Base-by-base conservation (phyloP, 139 green algal genomes). In the Picochlorum sp. region DNA sequence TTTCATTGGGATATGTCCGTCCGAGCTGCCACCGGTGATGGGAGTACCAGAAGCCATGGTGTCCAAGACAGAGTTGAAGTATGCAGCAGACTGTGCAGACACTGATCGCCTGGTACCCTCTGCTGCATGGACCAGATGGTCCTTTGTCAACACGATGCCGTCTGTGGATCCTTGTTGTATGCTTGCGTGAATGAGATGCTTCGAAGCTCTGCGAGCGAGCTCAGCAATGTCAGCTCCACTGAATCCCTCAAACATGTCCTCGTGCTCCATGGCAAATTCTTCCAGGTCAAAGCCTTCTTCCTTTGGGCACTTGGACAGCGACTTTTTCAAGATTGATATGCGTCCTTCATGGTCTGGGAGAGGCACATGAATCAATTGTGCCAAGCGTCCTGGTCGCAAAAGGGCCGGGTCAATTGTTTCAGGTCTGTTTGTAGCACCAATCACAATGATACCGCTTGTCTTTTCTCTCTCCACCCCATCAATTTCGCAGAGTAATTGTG, bases 341-440 rank as follows among this genome's bases (percentile, higher is more conserved):
- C 78, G 64, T 2, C 57, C 62, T 7, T 56, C 57, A 3, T 51
- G 20, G 41, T 78, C 76, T 9, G 77, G 77, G 56, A 84, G 65
- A 5, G 76, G 66, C 21, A 83, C 77, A 26, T 80, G 44, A 20
- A 90, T 60, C 20, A 84, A 65, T 11, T 90, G 79, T 54, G 18
- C 15, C 41, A 93, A 82, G 4, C 86, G 74, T 9, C 86, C 86
- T 21, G 86, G 79, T 14, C 86, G 74, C 18, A 76, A 65, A 4
- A 93, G 73, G 14, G 86, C 86, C 7, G 78, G 77, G 66, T 93
- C 86, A 28, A 93, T 54, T 20, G 79, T 67, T 37, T 85, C 78
- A 8, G 84, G 84, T 11, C 85, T 72, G 58, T 93, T 93, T 54
- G 86, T 93, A 18, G 86, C 85, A 1, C 65, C 82, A 13, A 91